These are phyloP conservation scores for Cystoderma amianthinum DNA, from an alignment of 768 basidiomycete genomes.

Conservation along the genomic window DNA sequence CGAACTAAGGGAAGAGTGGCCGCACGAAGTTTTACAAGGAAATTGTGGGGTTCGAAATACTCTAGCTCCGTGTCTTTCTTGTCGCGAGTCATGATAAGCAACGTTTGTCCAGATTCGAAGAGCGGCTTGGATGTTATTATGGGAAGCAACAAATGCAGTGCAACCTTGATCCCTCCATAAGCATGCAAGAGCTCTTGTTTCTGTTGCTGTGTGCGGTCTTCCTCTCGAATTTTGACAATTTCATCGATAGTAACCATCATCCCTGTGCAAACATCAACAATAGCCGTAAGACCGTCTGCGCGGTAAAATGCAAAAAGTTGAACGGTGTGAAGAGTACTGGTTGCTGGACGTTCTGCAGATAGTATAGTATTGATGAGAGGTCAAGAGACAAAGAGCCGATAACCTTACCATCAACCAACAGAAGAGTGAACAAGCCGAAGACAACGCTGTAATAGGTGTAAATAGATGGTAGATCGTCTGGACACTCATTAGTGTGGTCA, in stretches of 20 bases:
- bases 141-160: constrained; percentile 67
- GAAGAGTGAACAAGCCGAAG: constrained; percentile 33
- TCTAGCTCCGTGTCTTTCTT: constrained; percentile 71
- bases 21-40: constrained; percentile 76
- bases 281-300: constrained; percentile 60
- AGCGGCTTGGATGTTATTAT: constrained; percentile 76
- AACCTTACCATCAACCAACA: constrained; percentile 47
- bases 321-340: constrained; percentile 75
- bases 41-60: constrained; percentile 82
- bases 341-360: constrained; percentile 62
- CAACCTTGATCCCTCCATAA: constrained; percentile 76
- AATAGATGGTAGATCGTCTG: constrained; percentile 23
- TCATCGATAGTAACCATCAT: constrained; percentile 54
- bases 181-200: constrained; percentile 69
- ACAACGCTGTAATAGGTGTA: constrained; percentile 43
- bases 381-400: constrained; percentile 5
- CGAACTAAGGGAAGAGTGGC: constrained; percentile 60
- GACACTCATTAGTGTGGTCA: too few species aligned
- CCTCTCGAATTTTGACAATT: constrained; percentile 39
- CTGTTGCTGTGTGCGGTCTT: constrained; percentile 49
- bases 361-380: constrained; percentile 5
- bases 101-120: constrained; percentile 82
- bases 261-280: constrained; percentile 48
- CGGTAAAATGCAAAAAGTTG: constrained; percentile 71
- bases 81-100: constrained; percentile 63